phyloP scores from a whole-genome alignment of 2,329 filamentous ascomycete genomes.

The Diaporthe amygdali region DNA sequence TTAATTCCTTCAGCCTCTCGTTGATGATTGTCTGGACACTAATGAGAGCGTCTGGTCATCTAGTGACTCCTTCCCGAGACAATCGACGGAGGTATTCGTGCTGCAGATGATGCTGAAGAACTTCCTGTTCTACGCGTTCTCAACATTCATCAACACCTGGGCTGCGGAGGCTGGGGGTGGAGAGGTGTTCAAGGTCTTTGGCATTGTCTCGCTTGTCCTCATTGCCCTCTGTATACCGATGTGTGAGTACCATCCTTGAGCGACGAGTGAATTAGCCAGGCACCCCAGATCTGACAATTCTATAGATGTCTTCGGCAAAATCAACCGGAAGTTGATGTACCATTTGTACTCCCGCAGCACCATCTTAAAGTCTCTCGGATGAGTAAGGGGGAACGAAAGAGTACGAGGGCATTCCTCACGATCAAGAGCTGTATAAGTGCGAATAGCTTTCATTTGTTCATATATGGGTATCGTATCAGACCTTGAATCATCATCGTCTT shows the following conservation, averaged over 20 bases:
- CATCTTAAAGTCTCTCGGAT: constrained; percentile 5
- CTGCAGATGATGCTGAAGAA: constrained; percentile 42
- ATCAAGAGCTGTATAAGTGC: not conserved
- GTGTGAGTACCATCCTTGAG: constrained; percentile 32
- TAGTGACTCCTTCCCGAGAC: constrained; percentile 36
- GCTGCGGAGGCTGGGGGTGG: constrained; percentile 32
- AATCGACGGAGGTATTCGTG: constrained; percentile 38
- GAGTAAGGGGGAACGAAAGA: not conserved
- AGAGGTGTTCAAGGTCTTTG: constrained; percentile 34
- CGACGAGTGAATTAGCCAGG: not conserved
- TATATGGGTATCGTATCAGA: not conserved
- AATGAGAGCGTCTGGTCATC: not conserved
- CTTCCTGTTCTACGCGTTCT: constrained; percentile 39
- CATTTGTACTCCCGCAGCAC: constrained; percentile 3
- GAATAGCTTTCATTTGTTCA: not conserved
- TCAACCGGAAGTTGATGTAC: constrained; percentile 19
- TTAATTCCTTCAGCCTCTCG: too few species aligned
- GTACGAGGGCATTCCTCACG: not conserved
- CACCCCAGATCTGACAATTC: not conserved
- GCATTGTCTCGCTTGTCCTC: constrained; percentile 34
- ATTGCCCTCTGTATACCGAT: constrained; percentile 38
- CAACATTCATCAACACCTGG: constrained; percentile 38
- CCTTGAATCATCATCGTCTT: not conserved
- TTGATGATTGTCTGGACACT: too few species aligned
- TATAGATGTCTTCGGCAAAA: constrained; percentile 19